These are phyloP conservation scores for Vigna radiata DNA, from an alignment of 306 rosid genomes.

Conservation along the genomic window DNA sequence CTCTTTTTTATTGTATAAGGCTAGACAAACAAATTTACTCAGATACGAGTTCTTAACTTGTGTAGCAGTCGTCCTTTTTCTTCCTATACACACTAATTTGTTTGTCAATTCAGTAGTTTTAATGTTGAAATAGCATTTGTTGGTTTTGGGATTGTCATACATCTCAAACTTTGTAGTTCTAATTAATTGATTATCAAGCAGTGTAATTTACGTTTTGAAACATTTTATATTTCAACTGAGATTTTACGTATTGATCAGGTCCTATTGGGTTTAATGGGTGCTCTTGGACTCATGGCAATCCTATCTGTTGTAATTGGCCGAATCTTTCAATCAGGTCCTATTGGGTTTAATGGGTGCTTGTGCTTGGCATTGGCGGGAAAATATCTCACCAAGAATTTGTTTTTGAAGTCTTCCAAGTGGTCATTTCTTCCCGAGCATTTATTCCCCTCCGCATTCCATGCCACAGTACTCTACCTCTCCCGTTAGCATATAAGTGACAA, in stretches of 20 bases:
- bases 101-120: constrained; percentile 9
- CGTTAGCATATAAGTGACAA: too few species aligned
- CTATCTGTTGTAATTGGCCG: constrained; percentile 90
- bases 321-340: constrained; percentile 85
- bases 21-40: constrained; percentile 6
- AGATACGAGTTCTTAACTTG: not conserved
- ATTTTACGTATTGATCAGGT: constrained; percentile 65
- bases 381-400: too few species aligned
- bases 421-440: too few species aligned
- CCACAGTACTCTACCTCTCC: too few species aligned
- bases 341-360: too few species aligned
- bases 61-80: not conserved
- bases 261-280: constrained; percentile 86
- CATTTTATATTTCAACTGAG: constrained; percentile 37
- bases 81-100: not conserved
- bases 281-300: constrained; percentile 86
- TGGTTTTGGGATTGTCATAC: constrained; percentile 13
- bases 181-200: not conserved
- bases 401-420: too few species aligned
- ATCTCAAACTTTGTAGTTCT: not conserved
- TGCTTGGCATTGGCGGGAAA: too few species aligned
- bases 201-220: constrained; percentile 6
- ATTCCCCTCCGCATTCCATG: too few species aligned
- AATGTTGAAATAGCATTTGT: constrained; percentile 8
- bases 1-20: constrained; percentile 2